phyloP scores from a whole-genome alignment of 2,329 filamentous ascomycete genomes.

The Paecilomyces fulvus region DNA sequence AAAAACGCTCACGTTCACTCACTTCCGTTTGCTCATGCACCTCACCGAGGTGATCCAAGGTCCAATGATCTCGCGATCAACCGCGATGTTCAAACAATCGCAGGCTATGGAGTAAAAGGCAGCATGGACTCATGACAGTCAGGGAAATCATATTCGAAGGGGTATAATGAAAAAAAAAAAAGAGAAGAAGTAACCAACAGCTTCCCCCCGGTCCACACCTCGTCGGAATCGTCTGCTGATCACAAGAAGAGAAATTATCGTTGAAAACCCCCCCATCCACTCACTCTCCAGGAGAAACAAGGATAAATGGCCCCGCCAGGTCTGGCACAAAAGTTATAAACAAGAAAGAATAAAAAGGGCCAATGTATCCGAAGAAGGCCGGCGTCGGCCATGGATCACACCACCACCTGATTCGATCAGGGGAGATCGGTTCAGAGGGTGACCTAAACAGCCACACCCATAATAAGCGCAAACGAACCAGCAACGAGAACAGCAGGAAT shows the following conservation, averaged over 20 bases:
- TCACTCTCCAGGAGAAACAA: not conserved
- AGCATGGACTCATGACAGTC: constrained; percentile 25
- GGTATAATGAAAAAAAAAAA: constrained; percentile 8
- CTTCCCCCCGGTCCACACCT: constrained; percentile 5
- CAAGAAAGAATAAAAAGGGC: not conserved
- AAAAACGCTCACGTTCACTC: constrained; percentile 5
- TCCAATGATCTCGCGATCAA: not conserved
- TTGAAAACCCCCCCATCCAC: not conserved
- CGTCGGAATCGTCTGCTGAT: not conserved
- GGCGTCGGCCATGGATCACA: not conserved
- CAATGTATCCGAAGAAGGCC: not conserved
- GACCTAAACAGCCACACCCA: constrained; percentile 27
- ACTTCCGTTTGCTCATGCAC: constrained; percentile 2
- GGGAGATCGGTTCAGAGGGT: not conserved
- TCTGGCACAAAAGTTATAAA: not conserved
- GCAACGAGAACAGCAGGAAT: constrained; percentile 26
- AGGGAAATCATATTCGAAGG: constrained; percentile 15
- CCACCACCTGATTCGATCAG: not conserved
- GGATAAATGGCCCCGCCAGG: not conserved
- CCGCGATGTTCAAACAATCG: constrained; percentile 2
- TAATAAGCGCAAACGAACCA: constrained; percentile 29
- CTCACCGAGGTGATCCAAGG: not conserved
- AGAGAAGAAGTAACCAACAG: constrained; percentile 14
- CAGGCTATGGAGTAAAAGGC: constrained; percentile 13
- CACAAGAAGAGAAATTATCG: constrained; percentile 1